Evolutionary conservation across 345 rosid genomes (phyloP).

Genomic region (Salix suchowensis): DNA sequence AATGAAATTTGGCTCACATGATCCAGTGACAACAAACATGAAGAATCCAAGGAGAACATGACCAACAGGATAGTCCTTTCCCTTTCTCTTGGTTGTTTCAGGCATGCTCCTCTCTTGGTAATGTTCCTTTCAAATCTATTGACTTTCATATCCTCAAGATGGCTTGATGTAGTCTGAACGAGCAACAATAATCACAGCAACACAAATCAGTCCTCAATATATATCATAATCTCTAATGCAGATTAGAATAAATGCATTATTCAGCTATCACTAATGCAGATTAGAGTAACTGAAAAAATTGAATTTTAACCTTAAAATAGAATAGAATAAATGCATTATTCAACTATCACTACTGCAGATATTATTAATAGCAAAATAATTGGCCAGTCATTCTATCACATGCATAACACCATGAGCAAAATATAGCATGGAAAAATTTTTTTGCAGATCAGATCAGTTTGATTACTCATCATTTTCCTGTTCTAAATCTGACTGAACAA

Average conservation of each 20-base stretch:
- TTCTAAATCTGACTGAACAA: neutral
- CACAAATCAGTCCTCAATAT: neutral
- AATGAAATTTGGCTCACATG: constrained; percentile 50
- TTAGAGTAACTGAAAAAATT: neutral
- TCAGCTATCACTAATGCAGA: no score
- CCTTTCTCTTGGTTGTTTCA: constrained; percentile 74
- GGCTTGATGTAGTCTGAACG: constrained; percentile 76
- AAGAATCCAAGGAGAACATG: constrained; percentile 89
- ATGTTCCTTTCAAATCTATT: constrained; percentile 81
- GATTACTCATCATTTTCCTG: neutral
- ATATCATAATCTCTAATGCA: neutral
- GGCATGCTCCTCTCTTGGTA: constrained; percentile 77
- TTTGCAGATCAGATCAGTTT: neutral
- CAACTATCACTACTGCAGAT: neutral
- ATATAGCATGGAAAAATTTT: no score
- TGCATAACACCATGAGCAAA: neutral
- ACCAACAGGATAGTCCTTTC: constrained; percentile 80
- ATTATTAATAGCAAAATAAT: neutral
- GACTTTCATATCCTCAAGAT: constrained; percentile 75
- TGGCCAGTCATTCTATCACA: neutral
- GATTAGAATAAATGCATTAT: no score
- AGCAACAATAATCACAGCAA: neutral
- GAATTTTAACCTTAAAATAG: neutral
- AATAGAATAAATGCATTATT: neutral
- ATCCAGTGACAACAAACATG: constrained; percentile 82